These are phyloP conservation scores for Elasticomyces elasticus DNA, from an alignment of 495 filamentous ascomycete genomes.

Conservation along the genomic window DNA sequence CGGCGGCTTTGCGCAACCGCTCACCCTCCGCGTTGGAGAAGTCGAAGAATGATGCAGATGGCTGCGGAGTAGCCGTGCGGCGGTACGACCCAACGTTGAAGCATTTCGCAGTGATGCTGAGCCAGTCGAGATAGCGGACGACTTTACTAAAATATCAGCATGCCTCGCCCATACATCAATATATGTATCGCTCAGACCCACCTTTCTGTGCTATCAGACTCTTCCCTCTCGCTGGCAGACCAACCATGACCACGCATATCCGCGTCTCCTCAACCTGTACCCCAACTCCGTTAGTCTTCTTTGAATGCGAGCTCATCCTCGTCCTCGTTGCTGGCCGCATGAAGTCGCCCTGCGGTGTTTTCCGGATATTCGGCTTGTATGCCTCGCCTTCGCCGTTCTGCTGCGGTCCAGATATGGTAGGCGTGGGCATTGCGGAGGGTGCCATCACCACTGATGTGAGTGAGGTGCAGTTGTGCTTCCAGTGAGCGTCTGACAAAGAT, in stretches of 20 bases:
- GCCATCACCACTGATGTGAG: not conserved
- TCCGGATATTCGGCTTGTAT: slow-evolving; percentile 11
- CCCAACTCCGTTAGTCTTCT: slow-evolving; percentile 40
- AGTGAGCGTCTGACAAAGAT: not conserved
- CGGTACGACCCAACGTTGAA: slow-evolving; percentile 98
- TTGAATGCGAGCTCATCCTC: slow-evolving; percentile 1
- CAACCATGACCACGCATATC: slow-evolving; percentile 99
- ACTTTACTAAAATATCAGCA: slow-evolving; percentile 41
- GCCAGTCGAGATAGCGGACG: slow-evolving; percentile 90
- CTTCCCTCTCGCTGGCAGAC: slow-evolving; percentile 88
- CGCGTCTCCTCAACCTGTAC: slow-evolving; percentile 82
- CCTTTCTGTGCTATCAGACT: slow-evolving; percentile 95
- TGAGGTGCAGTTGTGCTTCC: not conserved
- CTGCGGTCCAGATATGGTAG: slow-evolving; percentile 2
- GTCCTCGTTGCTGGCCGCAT: slow-evolving; percentile 14
- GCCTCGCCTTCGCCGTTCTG: not conserved
- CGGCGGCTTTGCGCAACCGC: slow-evolving; percentile 73
- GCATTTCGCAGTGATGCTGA: slow-evolving; percentile 79
- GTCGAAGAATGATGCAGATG: slow-evolving; percentile 87
- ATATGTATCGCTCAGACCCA: slow-evolving; percentile 26
- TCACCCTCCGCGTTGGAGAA: slow-evolving; percentile 80
- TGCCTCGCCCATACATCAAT: not conserved
- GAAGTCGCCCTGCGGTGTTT: slow-evolving; percentile 16
- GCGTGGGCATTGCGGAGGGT: slow-evolving; percentile 2
- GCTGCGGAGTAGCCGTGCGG: slow-evolving; percentile 73